phyloP scores from a whole-genome alignment of 805 yeast species.

The Danielia oregonensis region DNA sequence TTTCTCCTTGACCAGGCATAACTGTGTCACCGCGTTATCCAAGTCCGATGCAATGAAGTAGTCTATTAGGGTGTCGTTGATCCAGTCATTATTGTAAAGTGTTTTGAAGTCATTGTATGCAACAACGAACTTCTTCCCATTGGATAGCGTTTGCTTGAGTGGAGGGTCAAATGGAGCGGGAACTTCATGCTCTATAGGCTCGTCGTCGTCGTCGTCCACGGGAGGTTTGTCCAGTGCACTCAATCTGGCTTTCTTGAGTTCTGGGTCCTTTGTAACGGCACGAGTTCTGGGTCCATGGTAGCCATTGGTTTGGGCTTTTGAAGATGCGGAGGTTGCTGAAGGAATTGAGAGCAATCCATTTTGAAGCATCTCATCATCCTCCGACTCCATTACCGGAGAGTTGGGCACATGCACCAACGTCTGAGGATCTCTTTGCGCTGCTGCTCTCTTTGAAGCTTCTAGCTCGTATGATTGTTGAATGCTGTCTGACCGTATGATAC shows the following conservation, averaged over 20 bases:
- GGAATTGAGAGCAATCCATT: conserved; percentile 10
- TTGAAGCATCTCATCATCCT: conserved; percentile 8
- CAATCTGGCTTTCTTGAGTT: background rate
- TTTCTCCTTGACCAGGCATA: conserved; percentile 22
- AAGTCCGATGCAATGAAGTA: conserved; percentile 68
- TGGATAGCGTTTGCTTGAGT: conserved; percentile 49
- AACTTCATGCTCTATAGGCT: conserved; percentile 12
- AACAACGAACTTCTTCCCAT: conserved; percentile 53
- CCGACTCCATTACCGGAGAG: background rate
- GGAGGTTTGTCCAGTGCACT: no score
- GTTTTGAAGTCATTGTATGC: conserved; percentile 73
- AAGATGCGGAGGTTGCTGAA: no score
- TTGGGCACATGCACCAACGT: background rate
- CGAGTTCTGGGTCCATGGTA: conserved; percentile 5
- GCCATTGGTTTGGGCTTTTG: no score
- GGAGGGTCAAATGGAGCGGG: conserved; percentile 44
- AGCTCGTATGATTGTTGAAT: conserved; percentile 2
- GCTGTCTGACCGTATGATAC: background rate
- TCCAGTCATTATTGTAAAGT: conserved; percentile 76
- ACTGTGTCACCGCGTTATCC: conserved; percentile 28
- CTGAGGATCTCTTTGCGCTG: conserved; percentile 8
- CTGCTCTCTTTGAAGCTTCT: conserved; percentile 8
- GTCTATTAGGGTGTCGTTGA: conserved; percentile 85
- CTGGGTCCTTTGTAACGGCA: conserved; percentile 6
- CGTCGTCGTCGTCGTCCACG: conserved; percentile 3